Evolutionary conservation across 768 basidiomycete genomes (phyloP), one percentile per base, ranked within the genome.

Genomic region (Pleurotus eryngii): DNA sequence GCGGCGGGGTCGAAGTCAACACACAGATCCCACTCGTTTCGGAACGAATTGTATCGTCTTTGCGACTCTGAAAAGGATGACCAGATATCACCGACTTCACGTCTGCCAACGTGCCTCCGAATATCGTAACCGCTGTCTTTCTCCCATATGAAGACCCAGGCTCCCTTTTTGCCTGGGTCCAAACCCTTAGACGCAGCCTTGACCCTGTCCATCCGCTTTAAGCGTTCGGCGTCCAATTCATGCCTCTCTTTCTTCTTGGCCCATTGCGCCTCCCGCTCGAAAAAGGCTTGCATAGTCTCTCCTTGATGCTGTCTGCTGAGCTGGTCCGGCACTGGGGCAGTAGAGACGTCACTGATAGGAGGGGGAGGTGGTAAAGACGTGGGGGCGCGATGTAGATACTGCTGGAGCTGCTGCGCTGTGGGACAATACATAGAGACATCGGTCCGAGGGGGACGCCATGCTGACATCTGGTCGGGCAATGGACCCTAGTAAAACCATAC

Each of bases 11-110:
- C 57, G 18, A 61, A 59, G 20, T 57, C 56, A 5, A 26, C 35
- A 56, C 66, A 65, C 3, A 67, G 45, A 51, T 67, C 65, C 63
- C 65, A 67, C 49, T 65, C 63, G 56, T 67, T 55, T 18, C 35
- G 42, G 47, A 62, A 62, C 12, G 59, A 51, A 50, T 67, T 55
- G 49, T 61, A 67, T 47, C 58, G 39, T 12, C 58, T 42, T 47
- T 65, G 64, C 9, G 20, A 58, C 5, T 6, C 2, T n/a, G 18
- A 22, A 58, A 60, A 67, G 30, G 49, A 30, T 3, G 49, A 35
- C 67, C 67, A 70, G 18, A 55, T 27, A 11, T 40, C 24, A 14
- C 56, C 55, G 35, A 59, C 59, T 4, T 60, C 30, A 3, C 22
- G 24, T 17, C 65, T 51, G 20, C 59, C 53, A 8, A 59, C 56